Base-by-base conservation (phyloP, 164 flowering plant genomes). In the Magnolia sinica region DNA sequence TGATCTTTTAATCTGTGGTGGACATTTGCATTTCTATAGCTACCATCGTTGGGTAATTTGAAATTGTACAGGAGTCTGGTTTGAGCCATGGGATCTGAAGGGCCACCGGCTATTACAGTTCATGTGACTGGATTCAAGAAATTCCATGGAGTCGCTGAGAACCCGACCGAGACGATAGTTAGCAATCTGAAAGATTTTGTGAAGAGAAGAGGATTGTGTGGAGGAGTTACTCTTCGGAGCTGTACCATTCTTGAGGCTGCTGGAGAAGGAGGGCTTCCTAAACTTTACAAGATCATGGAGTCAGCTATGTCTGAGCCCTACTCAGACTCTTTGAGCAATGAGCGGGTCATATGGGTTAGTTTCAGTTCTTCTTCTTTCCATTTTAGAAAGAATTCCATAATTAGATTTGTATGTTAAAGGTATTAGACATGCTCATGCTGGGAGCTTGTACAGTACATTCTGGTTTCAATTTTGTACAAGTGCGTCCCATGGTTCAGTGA, bases 71-170 rank as follows among this genome's bases (percentile, higher is more conserved):
- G 19, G 22, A 70, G 52, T 20, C 24, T 20, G 58, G 73, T 20
- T 16, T 2, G 22, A 68, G 50, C 50, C 14, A 74, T 74, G 76
- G 76, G 76, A 64, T 64, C 92, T 13, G 89, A 87, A 81, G 90
- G 84, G 74, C 82, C 88, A 31, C 82, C 77, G 29, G 77, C 77
- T 45, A 80, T 86, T 16, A 85, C 76, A 23, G 77, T 89, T 72
- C 85, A 89, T 74, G 85, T 89, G 24, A 89, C 89, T 72, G 91
- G 91, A 74, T 89, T 89, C 73, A 89, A 85, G 87, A 86, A 84
- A 74, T 89, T 89, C 50, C 84, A 85, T 49, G 90, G 90, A 65
- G 87, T 89, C 74, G 19, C 84, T 37, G 84, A 86, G 68, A 88
- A 88, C 79, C 91, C 91, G 0, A 85, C 91, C 8, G 91, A 74